Evolutionary conservation across 2,329 filamentous ascomycete species (phyloP).

Genomic region (Colletotrichum siamense): DNA sequence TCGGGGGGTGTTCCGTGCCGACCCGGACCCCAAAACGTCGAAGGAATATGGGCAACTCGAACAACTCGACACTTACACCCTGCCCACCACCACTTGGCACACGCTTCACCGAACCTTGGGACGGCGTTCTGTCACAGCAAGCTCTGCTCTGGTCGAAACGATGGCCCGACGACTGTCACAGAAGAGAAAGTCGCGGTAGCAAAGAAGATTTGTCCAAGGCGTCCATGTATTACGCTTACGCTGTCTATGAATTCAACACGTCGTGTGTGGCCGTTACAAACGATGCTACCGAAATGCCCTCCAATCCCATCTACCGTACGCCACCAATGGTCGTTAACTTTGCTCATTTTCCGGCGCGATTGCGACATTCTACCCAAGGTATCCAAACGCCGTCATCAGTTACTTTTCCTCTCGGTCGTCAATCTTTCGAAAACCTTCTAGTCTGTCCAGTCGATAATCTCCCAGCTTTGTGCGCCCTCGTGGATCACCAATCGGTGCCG

Average conservation of each 20-base stretch:
- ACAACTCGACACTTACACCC: neutral
- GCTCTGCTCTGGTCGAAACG: neutral
- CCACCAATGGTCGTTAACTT: neutral
- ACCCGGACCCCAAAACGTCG: neutral
- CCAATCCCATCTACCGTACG: neutral
- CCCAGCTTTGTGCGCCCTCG: slow-evolving; percentile 69
- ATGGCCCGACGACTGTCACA: neutral
- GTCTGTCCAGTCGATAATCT: slow-evolving; percentile 63
- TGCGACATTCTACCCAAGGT: slow-evolving; percentile 7
- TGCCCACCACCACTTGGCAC: neutral
- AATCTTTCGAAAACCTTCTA: slow-evolving; percentile 12
- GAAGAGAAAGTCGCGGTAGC: neutral
- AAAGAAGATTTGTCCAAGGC: neutral
- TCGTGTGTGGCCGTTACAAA: neutral
- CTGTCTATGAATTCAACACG: neutral
- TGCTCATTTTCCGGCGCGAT: slow-evolving; percentile 8
- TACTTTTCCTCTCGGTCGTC: neutral
- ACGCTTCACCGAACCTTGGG: neutral
- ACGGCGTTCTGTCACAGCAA: neutral
- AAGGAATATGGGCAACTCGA: neutral
- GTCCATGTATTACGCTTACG: neutral
- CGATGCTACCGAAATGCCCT: slow-evolving; percentile 4
- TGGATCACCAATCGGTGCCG: slow-evolving; percentile 72
- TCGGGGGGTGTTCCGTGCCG: slow-evolving; percentile 9
- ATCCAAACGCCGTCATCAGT: slow-evolving; percentile 6